phyloP scores from a whole-genome alignment of 106 monocot species.

The Platanthera zijinensis region DNA sequence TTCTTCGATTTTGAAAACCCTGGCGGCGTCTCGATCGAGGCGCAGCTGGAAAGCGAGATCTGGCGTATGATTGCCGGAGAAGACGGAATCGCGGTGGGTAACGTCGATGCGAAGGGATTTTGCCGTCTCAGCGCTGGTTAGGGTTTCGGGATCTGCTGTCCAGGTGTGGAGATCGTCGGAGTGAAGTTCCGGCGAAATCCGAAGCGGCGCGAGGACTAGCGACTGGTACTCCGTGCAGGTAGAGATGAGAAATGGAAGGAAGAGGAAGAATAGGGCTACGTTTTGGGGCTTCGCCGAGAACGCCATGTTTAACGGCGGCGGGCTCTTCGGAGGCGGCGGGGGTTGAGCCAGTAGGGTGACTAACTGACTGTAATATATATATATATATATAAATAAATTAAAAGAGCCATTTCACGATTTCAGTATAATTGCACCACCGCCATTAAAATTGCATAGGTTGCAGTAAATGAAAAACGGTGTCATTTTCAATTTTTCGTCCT shows the following conservation, averaged over 20 bases:
- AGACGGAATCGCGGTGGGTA: constrained; percentile 34
- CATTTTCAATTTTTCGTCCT: no score
- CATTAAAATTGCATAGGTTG: no score
- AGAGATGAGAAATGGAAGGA: constrained; percentile 18
- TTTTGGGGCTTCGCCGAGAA: background rate
- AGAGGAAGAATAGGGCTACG: constrained; percentile 1
- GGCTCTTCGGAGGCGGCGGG: background rate
- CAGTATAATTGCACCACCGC: no score
- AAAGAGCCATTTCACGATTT: no score
- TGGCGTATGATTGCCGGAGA: constrained; percentile 15
- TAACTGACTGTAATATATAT: background rate
- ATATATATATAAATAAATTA: no score
- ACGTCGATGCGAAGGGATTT: constrained; percentile 25
- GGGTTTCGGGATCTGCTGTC: constrained; percentile 6
- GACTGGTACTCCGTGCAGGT: constrained; percentile 3
- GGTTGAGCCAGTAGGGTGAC: background rate
- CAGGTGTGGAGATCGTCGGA: constrained; percentile 11
- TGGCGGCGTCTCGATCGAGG: constrained; percentile 28
- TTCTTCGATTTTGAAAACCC: constrained; percentile 11
- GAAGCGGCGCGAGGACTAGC: constrained; percentile 10
- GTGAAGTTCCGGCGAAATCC: background rate
- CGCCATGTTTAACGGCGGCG: background rate
- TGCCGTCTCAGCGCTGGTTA: background rate
- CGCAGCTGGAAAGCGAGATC: constrained; percentile 22
- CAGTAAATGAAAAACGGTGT: no score